Base-by-base conservation (phyloP, 495 filamentous ascomycete species). In the Trichocladium uniseriatum region DNA sequence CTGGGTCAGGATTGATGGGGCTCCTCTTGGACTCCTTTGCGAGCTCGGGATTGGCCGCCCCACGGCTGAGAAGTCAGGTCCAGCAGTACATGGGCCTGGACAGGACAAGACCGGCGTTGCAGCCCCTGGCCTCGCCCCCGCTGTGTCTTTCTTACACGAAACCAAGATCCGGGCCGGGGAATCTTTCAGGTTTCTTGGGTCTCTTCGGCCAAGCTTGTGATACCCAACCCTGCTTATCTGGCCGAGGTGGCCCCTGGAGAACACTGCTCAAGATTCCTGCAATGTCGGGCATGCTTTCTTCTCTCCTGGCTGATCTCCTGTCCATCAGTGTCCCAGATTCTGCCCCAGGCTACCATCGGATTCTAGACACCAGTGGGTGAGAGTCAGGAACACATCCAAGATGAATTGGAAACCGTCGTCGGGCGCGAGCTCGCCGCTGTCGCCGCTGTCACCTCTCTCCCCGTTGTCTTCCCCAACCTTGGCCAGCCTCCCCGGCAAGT, bases 391-490 rank as follows among this genome's bases (percentile, higher is more conserved):
- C 20, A 11, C 20, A 13, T n/a, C 31, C 22, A 16, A 36, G 7
- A 53, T 44, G 35, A 51, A 37, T 19, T 55, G 53, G 53, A 55
- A 45, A 27, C 48, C 48, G 13, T 43, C 49, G 5, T 45, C 39
- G 24, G 35, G 43, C 18, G 47, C 56, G 48, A 56, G 50, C 52
- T 53, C 56, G 15, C 55, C 60, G 11, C 39, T 52, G 24, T 61
- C 53, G 18, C 60, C 60, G 6, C 18, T 57, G 39, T 57, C 58
- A n/a, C 52, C 48, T 27, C 7, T 57, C 29, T 57, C 57, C 18
- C 62, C 60, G 34, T 51, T 31, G 35, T 48, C 46, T 1, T 49
- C 46, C 28, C 46, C 46, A 21, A 49, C 15, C 15, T 16, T 60
- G 14, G 41, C 19, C 7, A 39, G 13, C 18, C 24, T 60, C n/a